A percentile compares a stretch with the other conserved stretches of the same genome.
Conservation (phyloP, 2,329 filamentous ascomycete species). For the Grosmannia penicillata region DNA sequence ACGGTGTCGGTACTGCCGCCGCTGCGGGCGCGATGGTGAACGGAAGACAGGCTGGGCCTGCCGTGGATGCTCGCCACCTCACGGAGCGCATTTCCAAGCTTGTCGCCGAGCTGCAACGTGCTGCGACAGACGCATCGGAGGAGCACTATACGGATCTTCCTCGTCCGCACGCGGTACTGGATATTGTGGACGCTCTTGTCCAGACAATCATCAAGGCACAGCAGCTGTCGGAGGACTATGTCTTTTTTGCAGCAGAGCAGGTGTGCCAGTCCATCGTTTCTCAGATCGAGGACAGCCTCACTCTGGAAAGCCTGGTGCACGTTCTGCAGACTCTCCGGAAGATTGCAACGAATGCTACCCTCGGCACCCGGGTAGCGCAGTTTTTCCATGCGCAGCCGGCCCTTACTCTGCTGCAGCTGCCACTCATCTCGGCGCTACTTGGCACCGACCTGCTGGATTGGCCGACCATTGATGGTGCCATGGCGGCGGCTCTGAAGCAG, state of each 20-base stretch:
- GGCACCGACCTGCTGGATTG: constrained; percentile 48
- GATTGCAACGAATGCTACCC: constrained; percentile 37
- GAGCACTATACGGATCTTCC: constrained; percentile 47
- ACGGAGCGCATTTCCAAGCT: constrained; percentile 43
- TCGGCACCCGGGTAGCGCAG: constrained; percentile 39
- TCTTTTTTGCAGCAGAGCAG: constrained; percentile 43
- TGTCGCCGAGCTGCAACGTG: constrained; percentile 39
- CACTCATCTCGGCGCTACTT: constrained; percentile 41
- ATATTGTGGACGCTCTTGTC: constrained; percentile 46
- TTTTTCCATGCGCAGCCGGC: constrained; percentile 43
- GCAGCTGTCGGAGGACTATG: constrained; percentile 45
- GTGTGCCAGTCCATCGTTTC: constrained; percentile 43
- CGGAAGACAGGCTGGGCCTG: constrained; percentile 30
- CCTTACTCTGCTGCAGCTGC: constrained; percentile 39
- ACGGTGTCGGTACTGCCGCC: constrained; percentile 13
- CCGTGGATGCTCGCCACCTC: constrained; percentile 35
- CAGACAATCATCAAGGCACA: constrained; percentile 48
- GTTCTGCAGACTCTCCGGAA: constrained; percentile 46
- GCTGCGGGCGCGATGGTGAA: constrained; percentile 24
- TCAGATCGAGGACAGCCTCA: constrained; percentile 34
- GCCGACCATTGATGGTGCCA: constrained; percentile 52
- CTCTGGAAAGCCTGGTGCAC: constrained; percentile 47
- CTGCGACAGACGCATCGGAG: constrained; percentile 36
- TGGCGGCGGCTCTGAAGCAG: constrained; percentile 57
- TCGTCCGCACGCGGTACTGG: constrained; percentile 42